Conservation (phyloP, 1,284 basidiomycete species). For the Coniophora puteana region DNA sequence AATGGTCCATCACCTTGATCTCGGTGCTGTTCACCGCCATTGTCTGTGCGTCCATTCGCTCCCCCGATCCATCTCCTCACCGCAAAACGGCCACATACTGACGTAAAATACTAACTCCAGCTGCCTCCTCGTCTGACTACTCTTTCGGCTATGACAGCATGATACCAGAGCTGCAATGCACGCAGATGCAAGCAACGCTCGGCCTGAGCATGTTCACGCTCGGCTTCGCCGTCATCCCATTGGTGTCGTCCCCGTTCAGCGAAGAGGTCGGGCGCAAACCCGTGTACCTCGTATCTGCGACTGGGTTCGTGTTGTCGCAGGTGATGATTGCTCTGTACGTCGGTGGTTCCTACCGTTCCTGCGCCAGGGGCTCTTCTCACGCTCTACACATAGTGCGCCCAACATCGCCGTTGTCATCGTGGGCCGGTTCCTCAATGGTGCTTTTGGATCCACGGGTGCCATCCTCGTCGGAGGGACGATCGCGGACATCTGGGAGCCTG, state of each 20-base stretch:
- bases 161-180: slow-evolving; percentile 37
- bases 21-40: not conserved
- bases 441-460: slow-evolving; percentile 49
- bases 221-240: slow-evolving; percentile 47
- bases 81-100: not conserved
- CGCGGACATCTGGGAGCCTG: slow-evolving; percentile 40
- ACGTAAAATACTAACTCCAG: slow-evolving; percentile 19
- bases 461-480: slow-evolving; percentile 66
- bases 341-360: not conserved
- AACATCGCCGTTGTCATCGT: slow-evolving; percentile 28
- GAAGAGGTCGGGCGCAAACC: slow-evolving; percentile 50
- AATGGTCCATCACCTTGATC: slow-evolving; percentile 1
- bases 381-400: slow-evolving; percentile 16
- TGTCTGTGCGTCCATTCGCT: not conserved
- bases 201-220: slow-evolving; percentile 39
- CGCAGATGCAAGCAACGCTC: slow-evolving; percentile 30
- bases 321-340: slow-evolving; percentile 38
- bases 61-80: not conserved
- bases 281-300: slow-evolving; percentile 39
- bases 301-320: slow-evolving; percentile 36
- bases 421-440: slow-evolving; percentile 24
- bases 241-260: slow-evolving; percentile 44
- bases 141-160: slow-evolving; percentile 37
- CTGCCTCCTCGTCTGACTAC: slow-evolving; percentile 36
- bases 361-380: not conserved